A percentile compares a stretch with the other conserved stretches of the same genome.
Evolutionary conservation across 2,329 filamentous ascomycete genomes (phyloP).

Genomic region (Cordyceps tenuipes): DNA sequence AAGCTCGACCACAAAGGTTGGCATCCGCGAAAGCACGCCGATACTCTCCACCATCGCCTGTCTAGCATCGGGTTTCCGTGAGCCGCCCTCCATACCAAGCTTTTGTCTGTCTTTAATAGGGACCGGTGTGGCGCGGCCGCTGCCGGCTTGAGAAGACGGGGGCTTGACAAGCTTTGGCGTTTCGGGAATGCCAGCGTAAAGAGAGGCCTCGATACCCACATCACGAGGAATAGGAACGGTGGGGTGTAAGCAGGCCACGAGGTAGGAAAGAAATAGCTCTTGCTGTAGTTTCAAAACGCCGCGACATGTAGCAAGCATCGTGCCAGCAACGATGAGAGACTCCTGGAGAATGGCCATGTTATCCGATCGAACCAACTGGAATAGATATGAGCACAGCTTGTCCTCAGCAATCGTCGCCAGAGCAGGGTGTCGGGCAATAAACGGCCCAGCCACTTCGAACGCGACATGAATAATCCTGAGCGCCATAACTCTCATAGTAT

Average conservation of each 20-base stretch:
- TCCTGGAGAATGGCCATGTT: constrained; percentile 94
- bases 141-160: constrained; percentile 60
- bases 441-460: constrained; percentile 89
- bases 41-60: constrained; percentile 99
- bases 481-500: constrained; percentile 95
- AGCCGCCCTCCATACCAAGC: constrained; percentile 83
- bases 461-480: constrained; percentile 95
- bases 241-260: constrained; percentile 89
- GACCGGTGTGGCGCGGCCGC: constrained; percentile 82
- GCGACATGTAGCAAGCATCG: constrained; percentile 81
- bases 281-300: constrained; percentile 90
- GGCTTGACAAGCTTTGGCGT: constrained; percentile 81
- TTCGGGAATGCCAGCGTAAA: constrained; percentile 91
- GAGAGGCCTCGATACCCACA: constrained; percentile 75
- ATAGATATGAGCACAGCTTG: constrained; percentile 85
- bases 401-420: constrained; percentile 85
- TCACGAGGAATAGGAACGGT: constrained; percentile 91
- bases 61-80: constrained; percentile 85
- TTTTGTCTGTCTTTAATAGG: constrained; percentile 88
- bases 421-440: constrained; percentile 85
- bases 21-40: constrained; percentile 83
- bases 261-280: constrained; percentile 88
- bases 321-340: constrained; percentile 84
- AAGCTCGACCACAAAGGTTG: constrained; percentile 87
- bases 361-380: constrained; percentile 91